phyloP scores from a whole-genome alignment of 2,329 filamentous ascomycete genomes.

The Simplicillium aogashimaense region DNA sequence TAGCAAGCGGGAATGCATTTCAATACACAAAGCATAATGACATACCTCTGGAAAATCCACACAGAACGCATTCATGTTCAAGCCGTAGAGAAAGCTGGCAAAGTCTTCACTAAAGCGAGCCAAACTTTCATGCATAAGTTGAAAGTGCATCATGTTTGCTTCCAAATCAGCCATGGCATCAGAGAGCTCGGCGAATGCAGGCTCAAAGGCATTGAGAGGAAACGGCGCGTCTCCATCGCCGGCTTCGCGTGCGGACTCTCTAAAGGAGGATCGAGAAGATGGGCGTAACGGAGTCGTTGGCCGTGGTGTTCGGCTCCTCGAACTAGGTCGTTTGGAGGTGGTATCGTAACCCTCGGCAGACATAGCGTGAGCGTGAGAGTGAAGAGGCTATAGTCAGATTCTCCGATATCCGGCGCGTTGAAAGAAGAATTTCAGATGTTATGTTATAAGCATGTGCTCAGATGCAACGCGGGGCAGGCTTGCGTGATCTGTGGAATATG shows the following conservation, averaged over 20 bases:
- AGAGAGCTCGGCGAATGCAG: constrained; percentile 83
- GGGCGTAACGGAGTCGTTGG: constrained; percentile 89
- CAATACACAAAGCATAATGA: not conserved
- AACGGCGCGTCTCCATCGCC: constrained; percentile 43
- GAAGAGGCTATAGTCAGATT: no score
- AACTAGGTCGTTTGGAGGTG: constrained; percentile 38
- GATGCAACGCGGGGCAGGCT: no score
- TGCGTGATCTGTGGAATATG: no score
- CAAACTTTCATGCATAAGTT: constrained; percentile 92
- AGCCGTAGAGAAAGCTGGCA: constrained; percentile 84
- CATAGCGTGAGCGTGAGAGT: constrained; percentile 8
- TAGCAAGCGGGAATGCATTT: constrained; percentile 2
- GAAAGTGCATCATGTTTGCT: constrained; percentile 94
- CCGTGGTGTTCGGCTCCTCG: constrained; percentile 56
- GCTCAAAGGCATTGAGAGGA: constrained; percentile 76
- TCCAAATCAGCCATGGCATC: constrained; percentile 94
- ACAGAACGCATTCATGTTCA: constrained; percentile 99
- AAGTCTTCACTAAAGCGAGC: constrained; percentile 93
- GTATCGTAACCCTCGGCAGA: constrained; percentile 16
- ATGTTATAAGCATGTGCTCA: no score
- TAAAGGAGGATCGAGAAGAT: constrained; percentile 80
- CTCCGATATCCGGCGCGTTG: no score
- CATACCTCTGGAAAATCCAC: constrained; percentile 90
- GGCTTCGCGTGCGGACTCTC: constrained; percentile 57
- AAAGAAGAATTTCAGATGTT: no score